Evolutionary conservation across 257 asterid genomes (phyloP).

Genomic region (Salvia miltiorrhiza): DNA sequence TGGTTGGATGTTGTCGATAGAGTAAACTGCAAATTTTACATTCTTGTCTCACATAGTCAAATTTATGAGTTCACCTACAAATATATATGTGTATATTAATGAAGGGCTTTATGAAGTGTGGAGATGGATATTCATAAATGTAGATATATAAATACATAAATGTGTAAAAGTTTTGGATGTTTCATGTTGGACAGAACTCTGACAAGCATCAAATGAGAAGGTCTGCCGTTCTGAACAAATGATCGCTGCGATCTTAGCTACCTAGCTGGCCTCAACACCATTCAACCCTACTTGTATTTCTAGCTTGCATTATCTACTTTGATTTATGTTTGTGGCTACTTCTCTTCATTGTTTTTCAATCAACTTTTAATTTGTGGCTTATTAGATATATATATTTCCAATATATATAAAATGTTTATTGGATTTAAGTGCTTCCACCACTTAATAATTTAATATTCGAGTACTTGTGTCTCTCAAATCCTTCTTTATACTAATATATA

Average conservation of each 20-base stretch:
- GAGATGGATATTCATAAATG: background rate
- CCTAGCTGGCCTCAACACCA: background rate
- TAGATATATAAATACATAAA: background rate
- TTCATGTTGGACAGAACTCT: slow-evolving; percentile 34
- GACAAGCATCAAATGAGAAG: slow-evolving; percentile 54
- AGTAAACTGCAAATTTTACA: background rate
- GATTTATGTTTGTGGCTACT: background rate
- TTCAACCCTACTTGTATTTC: background rate
- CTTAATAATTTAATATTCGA: no score
- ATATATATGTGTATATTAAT: background rate
- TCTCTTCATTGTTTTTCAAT: background rate
- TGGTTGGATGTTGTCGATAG: background rate
- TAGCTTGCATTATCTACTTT: slow-evolving; percentile 21
- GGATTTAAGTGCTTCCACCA: no score
- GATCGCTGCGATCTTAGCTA: background rate
- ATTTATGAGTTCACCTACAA: background rate
- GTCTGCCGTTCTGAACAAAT: slow-evolving; percentile 44
- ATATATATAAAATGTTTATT: no score
- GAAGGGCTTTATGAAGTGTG: background rate
- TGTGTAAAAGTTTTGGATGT: background rate
- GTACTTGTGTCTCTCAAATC: background rate
- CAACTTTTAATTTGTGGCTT: background rate
- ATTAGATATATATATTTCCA: no score
- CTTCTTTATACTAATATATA: background rate
- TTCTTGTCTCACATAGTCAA: background rate